Base-by-base conservation (phyloP, 2,329 filamentous ascomycete species). In the Biscogniauxia sp. region DNA sequence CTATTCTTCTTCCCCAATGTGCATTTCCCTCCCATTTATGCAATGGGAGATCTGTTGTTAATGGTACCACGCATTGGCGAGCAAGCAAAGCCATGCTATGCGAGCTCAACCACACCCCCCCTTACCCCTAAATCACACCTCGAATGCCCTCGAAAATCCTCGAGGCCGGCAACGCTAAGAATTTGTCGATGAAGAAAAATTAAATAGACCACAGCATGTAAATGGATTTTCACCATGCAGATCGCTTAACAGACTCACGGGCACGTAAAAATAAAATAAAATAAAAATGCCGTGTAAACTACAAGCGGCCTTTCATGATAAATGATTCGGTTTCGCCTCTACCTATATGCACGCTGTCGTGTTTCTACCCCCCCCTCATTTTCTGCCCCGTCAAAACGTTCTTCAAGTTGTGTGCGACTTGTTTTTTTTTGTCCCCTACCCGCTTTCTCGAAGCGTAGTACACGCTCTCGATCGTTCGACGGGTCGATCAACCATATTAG, bases 291-390 rank as follows among this genome's bases (percentile, higher is more conserved):
- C 13, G 45, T 53, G 54, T 37, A 54, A 54, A 17, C 15, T 45
- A 45, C 15, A 9, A 1, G 13, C 37, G 2, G 37, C 37, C 37
- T 45, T 45, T 45, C 37, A 54, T 52, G 56, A 41, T 32, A 57
- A 54, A 32, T 58, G 60, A 51, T 60, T 57, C 37, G 37, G 11
- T 11, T 45, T 45, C 13, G 37, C 37, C 15, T 45, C 15, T n/a
- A 17, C n/a, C 15, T n/a, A 17, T 11, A 45, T 11, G 15, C 37
- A 11, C 19, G 26, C 50, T 53, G 20, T 55, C 49, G 56, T 53
- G 6, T 51, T 51, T 49, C 45, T 20, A 17, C 26, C 54, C 50
- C 23, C 53, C 57, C 55, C 19, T n/a, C 53, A 53, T 56, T 53
- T 54, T 32, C 37, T 59, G 23, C 55, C 53, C 56, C 37, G 37